Base-by-base conservation (phyloP, 179 eudicot species). In the Heliamphora pulchella region DNA sequence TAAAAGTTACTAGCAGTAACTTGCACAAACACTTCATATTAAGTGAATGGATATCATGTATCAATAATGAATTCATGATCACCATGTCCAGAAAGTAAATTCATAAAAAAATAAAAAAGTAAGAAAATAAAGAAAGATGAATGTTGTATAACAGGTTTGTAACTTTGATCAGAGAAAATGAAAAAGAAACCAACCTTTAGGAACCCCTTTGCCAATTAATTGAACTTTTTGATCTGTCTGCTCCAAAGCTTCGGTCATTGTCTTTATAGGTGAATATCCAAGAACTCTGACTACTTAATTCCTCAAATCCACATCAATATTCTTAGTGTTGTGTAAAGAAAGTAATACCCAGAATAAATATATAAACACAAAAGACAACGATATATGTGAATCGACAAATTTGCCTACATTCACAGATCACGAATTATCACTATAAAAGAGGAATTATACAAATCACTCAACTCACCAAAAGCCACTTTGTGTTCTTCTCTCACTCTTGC, bases 191-290 rank as follows among this genome's bases (percentile, higher is more conserved):
- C 79, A 80, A 94, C 97, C 98, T 86, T 92, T 97, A 41, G 94
- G 99, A 69, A 88, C 82, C 65, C 99, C 98, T 87, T 96, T 98
- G 78, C 99, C 98, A 81, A 96, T 96, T 64, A 96, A 79, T 41
- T 94, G 87, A 78, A 97, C 93, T 76, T 87, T 92, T 80, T 88
- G 88, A 44, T 97, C 98, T 1, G 96, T 89, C 86, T 93, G 93
- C 86, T 90, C 92, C 89, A 96, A 84, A 79, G 98, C 98, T 81
- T 92, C 94, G 65, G 89, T 85, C 93, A 96, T 84, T 51, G 81
- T 81, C 87, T 93, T 94, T 78, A 90, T 89, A 4, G 96, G 89
- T 14, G 94, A 85, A 57, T 86, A 85, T 20, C 98, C 99, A 79
- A 87, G 94, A 77, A 96, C 78, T 76, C 97, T 87, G 71, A 93